Evolutionary conservation across 2,329 filamentous ascomycete species (phyloP).

Genomic region (Trichophyton verrucosum): DNA sequence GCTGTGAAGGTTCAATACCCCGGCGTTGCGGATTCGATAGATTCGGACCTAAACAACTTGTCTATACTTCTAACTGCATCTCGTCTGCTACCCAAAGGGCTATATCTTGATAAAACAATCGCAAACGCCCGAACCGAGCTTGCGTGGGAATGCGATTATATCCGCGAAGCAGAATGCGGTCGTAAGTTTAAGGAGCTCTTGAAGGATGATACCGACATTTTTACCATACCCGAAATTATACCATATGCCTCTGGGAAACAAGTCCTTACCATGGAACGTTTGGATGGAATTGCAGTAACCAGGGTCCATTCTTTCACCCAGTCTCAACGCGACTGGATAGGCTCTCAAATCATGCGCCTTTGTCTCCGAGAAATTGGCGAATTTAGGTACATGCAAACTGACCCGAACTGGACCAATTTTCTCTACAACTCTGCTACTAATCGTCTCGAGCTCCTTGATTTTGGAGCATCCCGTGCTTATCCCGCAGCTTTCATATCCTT

Average conservation of each 20-base stretch:
- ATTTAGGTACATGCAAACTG: slow-evolving; percentile 97
- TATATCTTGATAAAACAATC: slow-evolving; percentile 95
- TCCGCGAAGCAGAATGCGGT: slow-evolving; percentile 72
- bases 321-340: slow-evolving; percentile 86
- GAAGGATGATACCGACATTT: slow-evolving; percentile 58
- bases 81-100: slow-evolving; percentile 73
- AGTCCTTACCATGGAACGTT: slow-evolving; percentile 85
- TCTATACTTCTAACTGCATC: slow-evolving; percentile 83
- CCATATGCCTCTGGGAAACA: slow-evolving; percentile 68
- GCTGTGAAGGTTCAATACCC: slow-evolving; percentile 98
- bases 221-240: slow-evolving; percentile 67
- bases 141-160: slow-evolving; percentile 94
- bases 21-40: slow-evolving; percentile 88
- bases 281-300: slow-evolving; percentile 76
- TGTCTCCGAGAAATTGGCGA: slow-evolving; percentile 87
- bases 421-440: slow-evolving; percentile 63
- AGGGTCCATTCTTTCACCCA: slow-evolving; percentile 65
- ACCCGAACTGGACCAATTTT: slow-evolving; percentile 99
- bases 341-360: slow-evolving; percentile 80
- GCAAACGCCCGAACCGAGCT: slow-evolving; percentile 86
- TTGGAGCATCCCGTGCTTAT: slow-evolving; percentile 82
- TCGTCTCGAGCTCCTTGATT: slow-evolving; percentile 84
- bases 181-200: slow-evolving; percentile 65
- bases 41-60: slow-evolving; percentile 90
- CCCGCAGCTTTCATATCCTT: slow-evolving; percentile 64